These are phyloP conservation scores for Lodderomyces beijingensis DNA, from an alignment of 1,139 yeast species.

Conservation along the genomic window DNA sequence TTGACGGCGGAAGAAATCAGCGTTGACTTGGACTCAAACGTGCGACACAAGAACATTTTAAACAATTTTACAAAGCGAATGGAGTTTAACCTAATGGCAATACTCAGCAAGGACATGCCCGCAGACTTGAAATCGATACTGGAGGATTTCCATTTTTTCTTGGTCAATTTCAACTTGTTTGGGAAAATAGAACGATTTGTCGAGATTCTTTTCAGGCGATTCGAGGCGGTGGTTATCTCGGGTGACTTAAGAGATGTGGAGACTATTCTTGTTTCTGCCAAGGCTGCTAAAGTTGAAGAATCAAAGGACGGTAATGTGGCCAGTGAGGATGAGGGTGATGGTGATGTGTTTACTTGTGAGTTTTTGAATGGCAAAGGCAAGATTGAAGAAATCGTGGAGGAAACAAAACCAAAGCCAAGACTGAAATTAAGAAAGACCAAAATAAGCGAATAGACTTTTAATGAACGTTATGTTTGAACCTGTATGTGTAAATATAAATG, in stretches of 20 bases:
- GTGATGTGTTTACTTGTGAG: slow-evolving; percentile 21
- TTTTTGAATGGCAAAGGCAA: slow-evolving; percentile 25
- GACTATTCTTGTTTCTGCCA: background rate
- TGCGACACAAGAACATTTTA: slow-evolving; percentile 10
- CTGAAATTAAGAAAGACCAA: slow-evolving; percentile 2
- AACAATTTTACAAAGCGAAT: slow-evolving; percentile 14
- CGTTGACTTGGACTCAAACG: slow-evolving; percentile 17
- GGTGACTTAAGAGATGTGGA: slow-evolving; percentile 14
- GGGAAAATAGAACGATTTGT: slow-evolving; percentile 31
- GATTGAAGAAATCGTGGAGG: slow-evolving; percentile 12
- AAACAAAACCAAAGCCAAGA: slow-evolving; percentile 23
- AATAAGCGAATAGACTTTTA: slow-evolving; percentile 3
- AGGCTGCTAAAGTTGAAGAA: background rate
- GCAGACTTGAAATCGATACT: slow-evolving; percentile 9
- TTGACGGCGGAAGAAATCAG: slow-evolving; percentile 13
- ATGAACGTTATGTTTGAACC: background rate
- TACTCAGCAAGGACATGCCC: slow-evolving; percentile 4
- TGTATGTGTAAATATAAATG: too few species aligned
- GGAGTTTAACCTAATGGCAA: slow-evolving; percentile 13
- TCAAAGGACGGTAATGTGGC: too few species aligned
- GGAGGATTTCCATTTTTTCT: slow-evolving; percentile 22
- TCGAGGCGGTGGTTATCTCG: slow-evolving; percentile 21
- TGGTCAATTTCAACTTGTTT: slow-evolving; percentile 25
- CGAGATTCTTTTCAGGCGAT: slow-evolving; percentile 23
- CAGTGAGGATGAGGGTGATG: slow-evolving; percentile 11